phyloP scores from a whole-genome alignment of 176 grass and related monocot genomes.

The Avena eriantha region DNA sequence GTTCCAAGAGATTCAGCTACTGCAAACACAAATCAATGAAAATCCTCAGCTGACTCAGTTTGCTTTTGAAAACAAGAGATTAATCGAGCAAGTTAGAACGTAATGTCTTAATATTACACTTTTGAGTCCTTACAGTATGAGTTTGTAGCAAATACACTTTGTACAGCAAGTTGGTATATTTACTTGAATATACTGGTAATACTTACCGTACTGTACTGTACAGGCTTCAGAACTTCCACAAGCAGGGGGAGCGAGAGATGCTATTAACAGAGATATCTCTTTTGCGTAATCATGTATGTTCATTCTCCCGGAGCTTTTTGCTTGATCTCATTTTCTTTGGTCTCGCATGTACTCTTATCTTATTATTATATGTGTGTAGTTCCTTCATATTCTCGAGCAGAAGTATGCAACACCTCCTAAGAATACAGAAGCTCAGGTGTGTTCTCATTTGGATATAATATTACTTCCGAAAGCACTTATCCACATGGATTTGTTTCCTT shows the following conservation, averaged over 20 bases:
- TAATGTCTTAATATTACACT: slow-evolving; percentile 42
- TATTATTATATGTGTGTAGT: slow-evolving; percentile 47
- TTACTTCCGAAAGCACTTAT: slow-evolving; percentile 33
- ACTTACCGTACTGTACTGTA: slow-evolving; percentile 41
- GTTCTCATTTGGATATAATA: slow-evolving; percentile 33
- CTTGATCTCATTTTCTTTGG: neutral
- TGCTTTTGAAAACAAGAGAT: slow-evolving; percentile 84
- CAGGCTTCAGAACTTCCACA: slow-evolving; percentile 73
- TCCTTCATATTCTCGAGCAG: slow-evolving; percentile 70
- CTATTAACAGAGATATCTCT: slow-evolving; percentile 75
- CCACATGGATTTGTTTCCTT: neutral
- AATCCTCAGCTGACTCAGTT: slow-evolving; percentile 78
- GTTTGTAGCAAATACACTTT: slow-evolving; percentile 26
- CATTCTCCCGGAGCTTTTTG: slow-evolving; percentile 27
- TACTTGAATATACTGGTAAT: slow-evolving; percentile 39
- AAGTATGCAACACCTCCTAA: slow-evolving; percentile 45
- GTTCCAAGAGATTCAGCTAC: slow-evolving; percentile 60
- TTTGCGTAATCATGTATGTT: slow-evolving; percentile 73
- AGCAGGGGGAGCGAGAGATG: slow-evolving; percentile 72
- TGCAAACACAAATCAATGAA: slow-evolving; percentile 64
- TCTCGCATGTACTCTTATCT: slow-evolving; percentile 34
- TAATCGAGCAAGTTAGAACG: slow-evolving; percentile 80
- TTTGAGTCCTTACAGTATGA: slow-evolving; percentile 21
- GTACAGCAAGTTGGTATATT: slow-evolving; percentile 16
- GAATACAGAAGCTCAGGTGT: slow-evolving; percentile 48